Evolutionary conservation across 1,284 basidiomycete genomes (phyloP), one percentile per base, ranked within the genome.

Genomic region (Marasmius fiardii): DNA sequence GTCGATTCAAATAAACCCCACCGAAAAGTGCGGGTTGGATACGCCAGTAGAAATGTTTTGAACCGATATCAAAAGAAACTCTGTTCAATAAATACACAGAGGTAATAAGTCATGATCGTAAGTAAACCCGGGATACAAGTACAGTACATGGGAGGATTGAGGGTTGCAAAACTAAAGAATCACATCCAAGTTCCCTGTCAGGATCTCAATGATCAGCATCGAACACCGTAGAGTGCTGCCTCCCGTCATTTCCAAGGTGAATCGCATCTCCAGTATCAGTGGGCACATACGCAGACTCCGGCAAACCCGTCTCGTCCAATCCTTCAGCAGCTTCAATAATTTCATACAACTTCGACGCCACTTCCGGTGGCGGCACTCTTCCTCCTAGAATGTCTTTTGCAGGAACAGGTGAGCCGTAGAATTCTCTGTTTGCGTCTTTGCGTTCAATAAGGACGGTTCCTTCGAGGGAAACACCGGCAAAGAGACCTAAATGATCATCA

Each of bases 391-490:
- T 93, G 69, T 97, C 94, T 48, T 83, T 80, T 0, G 93, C 92
- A 0, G 95, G 92, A 21, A 99, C 88, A 11, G 86, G 78, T 16
- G 93, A 94, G 10, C 96, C 97, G 66, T 99, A 99, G 74, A 98
- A 99, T 28, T 95, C 93, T 53, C 87, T 83, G 69, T 95, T 95
- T 54, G 94, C 89, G 68, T 98, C 95, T 69, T 93, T 95, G 64
- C 96, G 85, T 72, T 98, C 96, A 58, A 99, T 92, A 55, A 99
- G 82, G 43, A 84, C 92, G 0, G 96, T 98, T 1, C 97, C 97
- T 71, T 99, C 97, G 48, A 99, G 79, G 2, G 93, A 95, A 48
- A 99, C 73, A 23, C 96, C 96, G 2, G 95, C 96, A 65, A 96
- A 99, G 43, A 99, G 80, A 60, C 95, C 95, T 93, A 67, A 45